Percentiles rank a stretch among this genome's conserved stretches.
Evolutionary conservation across 495 filamentous ascomycete species (phyloP).

Genomic region (Emericellopsis terricola): DNA sequence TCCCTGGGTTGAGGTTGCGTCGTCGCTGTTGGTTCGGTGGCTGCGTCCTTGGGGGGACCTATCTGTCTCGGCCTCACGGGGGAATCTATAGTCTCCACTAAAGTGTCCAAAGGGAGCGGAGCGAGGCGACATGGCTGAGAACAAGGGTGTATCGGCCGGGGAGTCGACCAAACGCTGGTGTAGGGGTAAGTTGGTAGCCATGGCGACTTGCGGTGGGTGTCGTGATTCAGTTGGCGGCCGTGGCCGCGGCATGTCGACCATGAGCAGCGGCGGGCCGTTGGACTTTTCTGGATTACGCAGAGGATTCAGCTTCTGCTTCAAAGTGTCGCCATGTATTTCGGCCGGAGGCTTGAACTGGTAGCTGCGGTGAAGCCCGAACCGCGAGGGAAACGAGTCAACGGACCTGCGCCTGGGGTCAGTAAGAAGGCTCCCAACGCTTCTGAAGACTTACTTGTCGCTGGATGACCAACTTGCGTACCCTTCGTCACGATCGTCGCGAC

Average conservation of each 20-base stretch:
- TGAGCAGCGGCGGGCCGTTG: constrained; percentile 26
- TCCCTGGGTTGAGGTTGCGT: constrained; percentile 19
- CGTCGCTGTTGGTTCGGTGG: constrained; percentile 33
- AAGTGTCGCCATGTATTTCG: constrained; percentile 60
- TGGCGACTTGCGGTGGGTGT: constrained; percentile 25
- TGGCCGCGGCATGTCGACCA: too few relatives aligned
- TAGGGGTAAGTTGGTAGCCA: constrained; percentile 23
- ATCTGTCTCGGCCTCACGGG: constrained; percentile 28
- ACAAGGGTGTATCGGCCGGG: constrained; percentile 23
- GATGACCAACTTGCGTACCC: constrained; percentile 32
- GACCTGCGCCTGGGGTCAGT: constrained; percentile 8
- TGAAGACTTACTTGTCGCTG: constrained; percentile 8
- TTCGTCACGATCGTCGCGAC: constrained; percentile 23
- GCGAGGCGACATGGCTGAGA: constrained; percentile 31
- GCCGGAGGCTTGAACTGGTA: constrained; percentile 38
- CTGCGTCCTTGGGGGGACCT: constrained; percentile 42
- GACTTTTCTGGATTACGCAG: constrained; percentile 34
- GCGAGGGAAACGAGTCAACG: constrained; percentile 9
- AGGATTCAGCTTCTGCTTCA: constrained; percentile 57
- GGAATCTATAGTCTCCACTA: constrained; percentile 27
- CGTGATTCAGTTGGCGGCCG: constrained; percentile 25
- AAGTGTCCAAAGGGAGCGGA: constrained; percentile 26
- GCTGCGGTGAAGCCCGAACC: constrained; percentile 24
- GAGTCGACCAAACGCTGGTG: constrained; percentile 21
- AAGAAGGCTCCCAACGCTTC: background rate